Conservation (phyloP, 352 stramenopile species). For the Salisapilia sapeloensis region DNA sequence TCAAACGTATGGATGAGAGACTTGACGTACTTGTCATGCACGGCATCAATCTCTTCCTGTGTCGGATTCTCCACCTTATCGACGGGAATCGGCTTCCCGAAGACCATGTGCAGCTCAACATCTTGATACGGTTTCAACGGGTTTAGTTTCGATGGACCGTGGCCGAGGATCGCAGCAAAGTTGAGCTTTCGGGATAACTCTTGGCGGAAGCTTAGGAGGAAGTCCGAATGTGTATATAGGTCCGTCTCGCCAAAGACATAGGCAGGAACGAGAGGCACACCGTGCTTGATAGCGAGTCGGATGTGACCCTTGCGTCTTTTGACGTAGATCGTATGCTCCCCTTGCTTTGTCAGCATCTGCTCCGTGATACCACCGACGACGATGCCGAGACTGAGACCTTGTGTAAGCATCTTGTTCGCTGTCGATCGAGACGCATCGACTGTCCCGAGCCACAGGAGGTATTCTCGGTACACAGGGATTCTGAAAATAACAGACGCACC, state of each 20-base stretch:
- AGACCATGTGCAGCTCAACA: slow-evolving; percentile 46
- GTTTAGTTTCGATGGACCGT: slow-evolving; percentile 33
- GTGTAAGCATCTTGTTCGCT: slow-evolving; percentile 40
- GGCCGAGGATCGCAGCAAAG: slow-evolving; percentile 37
- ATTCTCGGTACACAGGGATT: slow-evolving; percentile 61
- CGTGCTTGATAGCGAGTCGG: slow-evolving; percentile 56
- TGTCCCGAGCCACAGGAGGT: slow-evolving; percentile 55
- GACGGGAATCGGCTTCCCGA: slow-evolving; percentile 52
- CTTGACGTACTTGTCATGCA: slow-evolving; percentile 43
- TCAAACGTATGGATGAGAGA: slow-evolving; percentile 67
- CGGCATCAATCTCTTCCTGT: slow-evolving; percentile 37
- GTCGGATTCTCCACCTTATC: slow-evolving; percentile 38
- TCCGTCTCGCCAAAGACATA: slow-evolving; percentile 78
- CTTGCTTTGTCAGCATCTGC: slow-evolving; percentile 61
- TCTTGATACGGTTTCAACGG: slow-evolving; percentile 37
- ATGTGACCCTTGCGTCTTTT: slow-evolving; percentile 75
- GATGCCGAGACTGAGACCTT: slow-evolving; percentile 65
- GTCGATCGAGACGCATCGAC: slow-evolving; percentile 49
- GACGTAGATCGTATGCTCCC: slow-evolving; percentile 60
- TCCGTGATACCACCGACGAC: slow-evolving; percentile 64
- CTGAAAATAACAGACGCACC: slow-evolving; percentile 60
- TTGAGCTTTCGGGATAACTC: slow-evolving; percentile 49
- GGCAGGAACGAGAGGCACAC: slow-evolving; percentile 47
- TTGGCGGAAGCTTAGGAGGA: slow-evolving; percentile 51
- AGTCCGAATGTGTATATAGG: slow-evolving; percentile 58